Evolutionary conservation across 2,329 filamentous ascomycete species (phyloP).

Genomic region (Sclerotinia borealis): DNA sequence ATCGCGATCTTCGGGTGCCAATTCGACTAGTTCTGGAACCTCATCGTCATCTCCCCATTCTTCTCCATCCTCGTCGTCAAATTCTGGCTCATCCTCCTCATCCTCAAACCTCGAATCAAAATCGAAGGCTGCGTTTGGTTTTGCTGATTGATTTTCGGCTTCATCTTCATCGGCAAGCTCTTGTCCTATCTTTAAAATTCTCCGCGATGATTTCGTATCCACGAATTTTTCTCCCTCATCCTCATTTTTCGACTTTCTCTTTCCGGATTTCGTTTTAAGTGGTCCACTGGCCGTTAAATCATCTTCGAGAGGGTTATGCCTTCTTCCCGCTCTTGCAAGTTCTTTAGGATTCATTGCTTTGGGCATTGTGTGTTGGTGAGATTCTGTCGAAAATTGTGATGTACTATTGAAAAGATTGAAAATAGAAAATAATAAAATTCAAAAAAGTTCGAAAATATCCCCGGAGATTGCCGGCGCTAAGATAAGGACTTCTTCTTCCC

Average conservation of each 20-base stretch:
- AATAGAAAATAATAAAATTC: slow-evolving; percentile 18
- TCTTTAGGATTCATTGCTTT: slow-evolving; percentile 61
- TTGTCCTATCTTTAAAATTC: slow-evolving; percentile 84
- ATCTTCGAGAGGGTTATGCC: slow-evolving; percentile 87
- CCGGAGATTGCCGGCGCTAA: slow-evolving; percentile 8
- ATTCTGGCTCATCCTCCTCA: slow-evolving; percentile 42
- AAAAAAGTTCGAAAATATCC: slow-evolving; percentile 12
- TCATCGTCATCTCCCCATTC: slow-evolving; percentile 78
- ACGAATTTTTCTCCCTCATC: slow-evolving; percentile 66
- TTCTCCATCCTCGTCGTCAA: slow-evolving; percentile 48
- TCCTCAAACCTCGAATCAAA: slow-evolving; percentile 71
- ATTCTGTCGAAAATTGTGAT: background rate
- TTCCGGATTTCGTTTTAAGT: slow-evolving; percentile 67
- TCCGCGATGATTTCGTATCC: slow-evolving; percentile 80
- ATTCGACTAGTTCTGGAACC: slow-evolving; percentile 64
- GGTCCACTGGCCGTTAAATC: slow-evolving; percentile 69
- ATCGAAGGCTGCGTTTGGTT: slow-evolving; percentile 62
- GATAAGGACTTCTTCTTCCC: slow-evolving; percentile 11
- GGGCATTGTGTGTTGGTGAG: slow-evolving; percentile 54
- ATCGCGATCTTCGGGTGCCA: slow-evolving; percentile 83
- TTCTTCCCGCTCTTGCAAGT: slow-evolving; percentile 52
- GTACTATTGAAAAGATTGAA: slow-evolving; percentile 11
- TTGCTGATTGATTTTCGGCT: slow-evolving; percentile 38
- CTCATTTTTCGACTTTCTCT: slow-evolving; percentile 56
- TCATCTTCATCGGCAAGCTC: slow-evolving; percentile 81